These are phyloP conservation scores for Candida nemodendra DNA, from an alignment of 805 yeast species.

Conservation along the genomic window DNA sequence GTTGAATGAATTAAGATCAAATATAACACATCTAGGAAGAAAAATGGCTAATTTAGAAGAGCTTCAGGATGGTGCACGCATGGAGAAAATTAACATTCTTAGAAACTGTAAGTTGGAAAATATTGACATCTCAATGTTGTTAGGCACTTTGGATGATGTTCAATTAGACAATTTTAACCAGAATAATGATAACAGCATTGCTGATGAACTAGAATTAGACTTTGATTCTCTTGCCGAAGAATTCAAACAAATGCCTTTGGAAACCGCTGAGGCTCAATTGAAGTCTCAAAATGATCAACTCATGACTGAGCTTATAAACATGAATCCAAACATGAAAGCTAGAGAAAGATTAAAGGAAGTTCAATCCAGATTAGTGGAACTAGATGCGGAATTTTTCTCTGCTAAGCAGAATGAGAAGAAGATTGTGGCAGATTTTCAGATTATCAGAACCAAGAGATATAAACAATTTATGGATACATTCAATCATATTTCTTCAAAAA, in stretches of 20 bases:
- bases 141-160: constrained; percentile 59
- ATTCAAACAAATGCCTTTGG: constrained; percentile 36
- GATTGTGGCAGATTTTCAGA: constrained; percentile 54
- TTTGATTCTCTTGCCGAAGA: constrained; percentile 45
- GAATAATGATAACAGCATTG: constrained; percentile 29
- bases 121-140: constrained; percentile 57
- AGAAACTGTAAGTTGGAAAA: constrained; percentile 75
- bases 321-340: constrained; percentile 85
- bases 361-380: constrained; percentile 53
- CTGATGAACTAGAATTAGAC: constrained; percentile 53
- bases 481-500: constrained; percentile 66
- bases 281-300: constrained; percentile 35
- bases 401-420: constrained; percentile 62
- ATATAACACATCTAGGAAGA: constrained; percentile 32
- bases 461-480: constrained; percentile 69
- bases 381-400: constrained; percentile 61
- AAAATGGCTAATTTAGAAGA: constrained; percentile 47
- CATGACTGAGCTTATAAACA: constrained; percentile 38
- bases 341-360: constrained; percentile 71
- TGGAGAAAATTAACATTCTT: constrained; percentile 57
- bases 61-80: constrained; percentile 48
- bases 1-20: constrained; percentile 30
- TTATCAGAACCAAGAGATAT: constrained; percentile 57
- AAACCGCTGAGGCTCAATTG: constrained; percentile 23
- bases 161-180: constrained; percentile 54